phyloP scores from a whole-genome alignment of 805 yeast genomes.

The Saccharomycopsis fermentans region DNA sequence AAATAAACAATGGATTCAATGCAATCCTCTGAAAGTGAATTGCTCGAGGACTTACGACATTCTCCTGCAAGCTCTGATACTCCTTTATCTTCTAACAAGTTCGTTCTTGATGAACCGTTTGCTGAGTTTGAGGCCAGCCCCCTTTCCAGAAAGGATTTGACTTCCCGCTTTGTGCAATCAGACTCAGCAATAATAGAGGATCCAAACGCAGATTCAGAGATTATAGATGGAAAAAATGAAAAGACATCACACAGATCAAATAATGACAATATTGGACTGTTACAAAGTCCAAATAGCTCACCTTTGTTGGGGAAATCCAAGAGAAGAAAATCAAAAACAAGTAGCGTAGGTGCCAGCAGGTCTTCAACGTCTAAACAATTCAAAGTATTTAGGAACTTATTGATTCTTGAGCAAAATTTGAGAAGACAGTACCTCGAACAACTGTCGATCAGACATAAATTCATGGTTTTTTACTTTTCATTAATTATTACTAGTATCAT shows the following conservation, averaged over 20 bases:
- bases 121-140: not conserved
- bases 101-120: not conserved
- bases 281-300: not conserved
- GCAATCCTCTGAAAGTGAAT: not conserved
- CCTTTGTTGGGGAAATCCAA: not conserved
- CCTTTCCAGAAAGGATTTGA: not conserved
- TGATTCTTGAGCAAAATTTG: constrained; percentile 77
- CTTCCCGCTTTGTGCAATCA: not conserved
- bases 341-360: not conserved
- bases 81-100: not conserved
- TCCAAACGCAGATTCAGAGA: not conserved
- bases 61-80: not conserved
- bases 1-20: not conserved
- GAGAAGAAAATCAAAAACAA: not conserved
- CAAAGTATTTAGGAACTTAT: constrained; percentile 68
- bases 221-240: not conserved
- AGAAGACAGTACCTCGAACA: constrained; percentile 75
- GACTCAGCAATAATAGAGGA: not conserved
- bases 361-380: constrained; percentile 11
- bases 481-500: constrained; percentile 32
- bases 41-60: not conserved
- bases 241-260: not conserved
- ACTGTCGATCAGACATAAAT: constrained; percentile 44
- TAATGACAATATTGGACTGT: not conserved
- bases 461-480: constrained; percentile 31